Conservation (phyloP, 2,329 filamentous ascomycete genomes). For the Esteya vermicola region DNA sequence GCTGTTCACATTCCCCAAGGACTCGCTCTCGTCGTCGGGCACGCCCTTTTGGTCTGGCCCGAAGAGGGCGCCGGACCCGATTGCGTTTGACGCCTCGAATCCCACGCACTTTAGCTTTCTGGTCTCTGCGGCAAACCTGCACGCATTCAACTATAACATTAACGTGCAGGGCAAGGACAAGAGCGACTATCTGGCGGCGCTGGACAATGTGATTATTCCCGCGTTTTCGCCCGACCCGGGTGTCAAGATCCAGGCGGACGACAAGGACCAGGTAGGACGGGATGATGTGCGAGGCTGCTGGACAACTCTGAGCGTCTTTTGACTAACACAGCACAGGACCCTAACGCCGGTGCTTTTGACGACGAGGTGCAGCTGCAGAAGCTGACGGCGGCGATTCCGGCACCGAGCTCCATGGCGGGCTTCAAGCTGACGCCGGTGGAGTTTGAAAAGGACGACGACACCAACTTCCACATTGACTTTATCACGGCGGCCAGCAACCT, state of each 20-base stretch:
- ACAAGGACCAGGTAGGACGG: constrained; percentile 80
- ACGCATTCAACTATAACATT: constrained; percentile 97
- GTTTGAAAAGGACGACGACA: constrained; percentile 96
- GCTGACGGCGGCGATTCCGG: constrained; percentile 59
- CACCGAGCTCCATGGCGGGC: constrained; percentile 66
- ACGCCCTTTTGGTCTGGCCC: constrained; percentile 96
- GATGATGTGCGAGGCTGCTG: no score
- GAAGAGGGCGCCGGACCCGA: constrained; percentile 83
- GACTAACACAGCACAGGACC: constrained; percentile 41
- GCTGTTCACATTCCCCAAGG: constrained; percentile 93
- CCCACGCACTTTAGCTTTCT: constrained; percentile 80
- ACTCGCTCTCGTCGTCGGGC: constrained; percentile 74
- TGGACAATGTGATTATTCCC: constrained; percentile 88
- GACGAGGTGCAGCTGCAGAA: constrained; percentile 64
- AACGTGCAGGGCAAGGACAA: constrained; percentile 63
- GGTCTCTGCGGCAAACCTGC: constrained; percentile 76
- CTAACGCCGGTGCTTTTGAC: constrained; percentile 55
- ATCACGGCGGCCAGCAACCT: constrained; percentile 95
- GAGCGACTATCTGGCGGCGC: constrained; percentile 60
- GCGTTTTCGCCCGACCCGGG: constrained; percentile 83
- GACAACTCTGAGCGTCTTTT: no score
- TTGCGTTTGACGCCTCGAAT: constrained; percentile 79
- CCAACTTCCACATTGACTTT: constrained; percentile 97
- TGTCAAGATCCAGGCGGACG: constrained; percentile 93
- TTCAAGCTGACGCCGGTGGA: constrained; percentile 88